Base-by-base conservation (phyloP, 352 stramenopile species). In the Globisporangium sylvaticum region DNA sequence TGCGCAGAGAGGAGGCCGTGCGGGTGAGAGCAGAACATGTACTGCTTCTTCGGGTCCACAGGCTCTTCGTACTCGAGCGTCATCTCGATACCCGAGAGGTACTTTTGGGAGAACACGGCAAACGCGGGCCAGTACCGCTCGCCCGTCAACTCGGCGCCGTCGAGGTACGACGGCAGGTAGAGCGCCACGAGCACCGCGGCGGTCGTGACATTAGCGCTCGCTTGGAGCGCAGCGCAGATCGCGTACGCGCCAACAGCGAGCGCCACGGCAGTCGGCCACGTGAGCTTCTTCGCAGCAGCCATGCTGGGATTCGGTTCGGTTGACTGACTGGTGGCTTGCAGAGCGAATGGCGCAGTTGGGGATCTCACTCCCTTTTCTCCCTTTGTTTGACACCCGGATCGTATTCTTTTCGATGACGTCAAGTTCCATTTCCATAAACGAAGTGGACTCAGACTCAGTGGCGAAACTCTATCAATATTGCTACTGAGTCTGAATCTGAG, bases 1-100 rank as follows among this genome's bases (percentile, higher is more conserved):
- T 94, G 84, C 39, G 66, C 77, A 10, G 87, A 95, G 48, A 91
- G 55, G 12, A 93, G 60, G 15, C 85, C 87, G 59, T 95, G 87
- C 44, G 87, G 87, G 58, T 95, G 87, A 3, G 80, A 90, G 62
- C 76, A 89, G 58, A 92, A 91, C 31, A 95, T 86, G 63, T 94
- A 88, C 65, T 92, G 85, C 72, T 81, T 84, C 31, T 58, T 64
- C 5, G 81, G 75, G 39, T 89, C 76, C 53, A 94, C 66, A 9
- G 74, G 72, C 57, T 84, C 76, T 58, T 95, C 84, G 69, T 87
- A 91, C 66, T 93, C 83, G 42, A 93, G 68, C 56, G 82, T 89
- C 62, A 75, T 79, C 0, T 74, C 69, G 58, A 90, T 78, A 25
- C 71, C 61, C 4, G 72, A 56, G 64, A 88, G 72, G 25, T 71